Percentiles rank a stretch among this genome's conserved stretches.
These are phyloP conservation scores for Ordospora colligata DNA, from an alignment of 371 early-diverging fungal genomes.

Conservation along the genomic window DNA sequence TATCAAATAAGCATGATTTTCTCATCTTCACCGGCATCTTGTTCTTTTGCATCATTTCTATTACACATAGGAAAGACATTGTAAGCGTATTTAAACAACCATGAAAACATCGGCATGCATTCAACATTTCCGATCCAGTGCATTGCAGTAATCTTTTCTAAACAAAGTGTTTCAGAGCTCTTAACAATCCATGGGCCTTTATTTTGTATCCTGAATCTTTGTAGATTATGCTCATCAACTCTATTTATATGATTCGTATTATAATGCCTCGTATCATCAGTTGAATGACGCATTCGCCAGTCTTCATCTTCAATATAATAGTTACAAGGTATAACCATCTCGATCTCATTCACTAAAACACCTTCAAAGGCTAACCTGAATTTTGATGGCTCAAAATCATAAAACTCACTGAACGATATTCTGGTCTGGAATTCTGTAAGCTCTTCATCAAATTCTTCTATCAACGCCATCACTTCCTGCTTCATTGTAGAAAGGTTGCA, in stretches of 20 bases:
- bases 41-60: too few relatives aligned
- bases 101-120: not conserved
- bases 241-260: too few relatives aligned
- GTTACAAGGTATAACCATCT: not conserved
- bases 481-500: constrained; percentile 47
- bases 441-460: constrained; percentile 14
- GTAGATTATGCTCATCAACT: too few relatives aligned
- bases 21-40: too few relatives aligned
- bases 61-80: not conserved
- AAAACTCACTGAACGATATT: constrained; percentile 41
- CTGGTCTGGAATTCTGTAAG: not conserved
- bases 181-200: not conserved
- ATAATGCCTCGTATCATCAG: too few relatives aligned
- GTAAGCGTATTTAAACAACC: not conserved
- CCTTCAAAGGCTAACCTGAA: not conserved
- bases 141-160: not conserved
- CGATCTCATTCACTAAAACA: constrained; percentile 17
- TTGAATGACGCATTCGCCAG: too few relatives aligned
- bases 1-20: too few relatives aligned
- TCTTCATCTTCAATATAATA: not conserved
- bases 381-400: constrained; percentile 7
- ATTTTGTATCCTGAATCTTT: not conserved
- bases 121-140: not conserved
- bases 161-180: not conserved
- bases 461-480: constrained; percentile 49